A percentile compares a stretch with the other conserved stretches of the same genome.
Conservation (phyloP, 306 rosid genomes). For the Cicer arietinum region DNA sequence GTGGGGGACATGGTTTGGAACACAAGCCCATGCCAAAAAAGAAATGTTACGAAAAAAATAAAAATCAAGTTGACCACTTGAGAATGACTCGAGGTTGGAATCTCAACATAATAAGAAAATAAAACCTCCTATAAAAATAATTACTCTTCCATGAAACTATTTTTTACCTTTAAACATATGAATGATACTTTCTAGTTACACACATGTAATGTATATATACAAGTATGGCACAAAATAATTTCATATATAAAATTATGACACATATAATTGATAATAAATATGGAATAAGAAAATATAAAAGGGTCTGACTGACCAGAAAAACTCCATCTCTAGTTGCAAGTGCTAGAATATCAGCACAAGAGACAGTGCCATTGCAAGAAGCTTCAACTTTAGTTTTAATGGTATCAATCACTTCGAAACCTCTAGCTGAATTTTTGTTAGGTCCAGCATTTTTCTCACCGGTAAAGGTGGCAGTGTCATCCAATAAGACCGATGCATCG, state of each 20-base stretch:
- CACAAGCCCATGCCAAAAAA: constrained; percentile 40
- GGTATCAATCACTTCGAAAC: constrained; percentile 74
- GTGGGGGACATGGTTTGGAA: constrained; percentile 51
- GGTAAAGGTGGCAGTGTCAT: constrained; percentile 59
- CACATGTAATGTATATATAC: no score
- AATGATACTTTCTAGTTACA: neutral
- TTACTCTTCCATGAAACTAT: neutral
- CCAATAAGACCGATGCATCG: constrained; percentile 73
- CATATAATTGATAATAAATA: neutral
- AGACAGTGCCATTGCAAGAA: constrained; percentile 67
- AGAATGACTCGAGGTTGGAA: constrained; percentile 33
- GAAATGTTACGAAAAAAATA: constrained; percentile 40
- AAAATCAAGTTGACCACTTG: constrained; percentile 34
- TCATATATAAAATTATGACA: no score
- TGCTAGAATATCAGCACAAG: constrained; percentile 89
- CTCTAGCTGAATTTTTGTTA: constrained; percentile 64
- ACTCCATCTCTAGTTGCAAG: constrained; percentile 80
- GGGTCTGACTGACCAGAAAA: constrained; percentile 46
- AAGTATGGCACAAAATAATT: no score
- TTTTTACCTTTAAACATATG: no score
- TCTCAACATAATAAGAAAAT: constrained; percentile 2
- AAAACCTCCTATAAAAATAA: neutral
- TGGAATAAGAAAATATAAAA: neutral
- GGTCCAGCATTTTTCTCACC: constrained; percentile 83
- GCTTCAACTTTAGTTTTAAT: constrained; percentile 75